A percentile compares a stretch with the other conserved stretches of the same genome.
These are phyloP conservation scores for Anthracocystis panici-leucophaei DNA, from an alignment of 1,284 basidiomycete species.

Conservation along the genomic window DNA sequence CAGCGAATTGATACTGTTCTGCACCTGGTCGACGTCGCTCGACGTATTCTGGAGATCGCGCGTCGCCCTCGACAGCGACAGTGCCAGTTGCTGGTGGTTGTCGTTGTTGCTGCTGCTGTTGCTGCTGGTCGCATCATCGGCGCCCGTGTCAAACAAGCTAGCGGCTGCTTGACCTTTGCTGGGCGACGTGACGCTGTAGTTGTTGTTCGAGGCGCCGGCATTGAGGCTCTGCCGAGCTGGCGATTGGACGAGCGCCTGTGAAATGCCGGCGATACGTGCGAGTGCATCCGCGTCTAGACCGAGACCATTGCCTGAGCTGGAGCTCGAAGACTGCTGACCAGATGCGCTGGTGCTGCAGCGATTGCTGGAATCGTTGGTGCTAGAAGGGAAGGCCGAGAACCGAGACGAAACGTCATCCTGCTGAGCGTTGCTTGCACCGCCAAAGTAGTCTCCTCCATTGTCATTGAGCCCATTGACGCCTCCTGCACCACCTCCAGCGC, in stretches of 20 bases:
- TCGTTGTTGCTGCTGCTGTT: too few relatives aligned
- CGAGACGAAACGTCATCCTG: constrained; percentile 31
- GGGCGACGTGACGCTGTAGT: constrained; percentile 16
- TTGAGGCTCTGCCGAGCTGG: constrained; percentile 30
- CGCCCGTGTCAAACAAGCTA: constrained; percentile 15
- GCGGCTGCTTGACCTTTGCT: constrained; percentile 10
- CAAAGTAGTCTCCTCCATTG: constrained; percentile 36
- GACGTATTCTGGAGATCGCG: constrained; percentile 77
- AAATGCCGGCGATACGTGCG: constrained; percentile 41
- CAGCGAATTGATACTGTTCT: constrained; percentile 79
- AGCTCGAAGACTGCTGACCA: neutral
- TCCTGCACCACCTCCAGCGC: constrained; percentile 6
- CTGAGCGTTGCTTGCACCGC: neutral
- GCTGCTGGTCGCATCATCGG: constrained; percentile 10
- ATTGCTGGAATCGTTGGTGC: neutral
- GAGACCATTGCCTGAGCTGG: constrained; percentile 17
- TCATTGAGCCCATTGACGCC: constrained; percentile 10
- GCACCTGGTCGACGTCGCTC: constrained; percentile 79
- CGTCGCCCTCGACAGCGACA: constrained; percentile 33
- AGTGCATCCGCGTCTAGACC: constrained; percentile 47
- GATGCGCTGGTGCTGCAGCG: constrained; percentile 5
- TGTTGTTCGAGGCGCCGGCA: constrained; percentile 8
- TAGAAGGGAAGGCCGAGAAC: constrained; percentile 28
- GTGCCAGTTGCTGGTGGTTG: constrained; percentile 40
- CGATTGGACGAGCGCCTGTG: constrained; percentile 48